Evolutionary conservation across 2,329 filamentous ascomycete species (phyloP).

Genomic region (Ceratocystis papillata): DNA sequence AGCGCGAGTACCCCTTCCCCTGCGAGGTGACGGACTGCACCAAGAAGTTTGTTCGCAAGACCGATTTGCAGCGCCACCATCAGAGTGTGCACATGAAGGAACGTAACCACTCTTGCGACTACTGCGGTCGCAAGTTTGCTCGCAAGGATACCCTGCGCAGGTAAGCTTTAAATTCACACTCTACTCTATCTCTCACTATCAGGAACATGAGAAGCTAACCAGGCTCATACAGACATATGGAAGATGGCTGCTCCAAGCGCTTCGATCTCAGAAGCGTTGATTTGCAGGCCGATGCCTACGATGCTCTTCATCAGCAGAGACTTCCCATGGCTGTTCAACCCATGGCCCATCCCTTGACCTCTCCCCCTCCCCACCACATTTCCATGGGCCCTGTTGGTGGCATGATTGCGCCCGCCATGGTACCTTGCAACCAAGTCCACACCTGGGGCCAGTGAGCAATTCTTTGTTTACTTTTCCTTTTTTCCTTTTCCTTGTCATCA

Average conservation of each 20-base stretch:
- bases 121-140: conserved; percentile 61
- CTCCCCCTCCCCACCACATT: conserved; percentile 10
- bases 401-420: conserved; percentile 15
- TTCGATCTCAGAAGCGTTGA: conserved; percentile 48
- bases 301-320: conserved; percentile 23
- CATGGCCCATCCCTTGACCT: conserved; percentile 15
- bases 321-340: conserved; percentile 11
- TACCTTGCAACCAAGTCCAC: conserved; percentile 15
- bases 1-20: conserved; percentile 57
- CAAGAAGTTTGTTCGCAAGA: conserved; percentile 71
- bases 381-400: conserved; percentile 15
- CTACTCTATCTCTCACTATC: too few species aligned
- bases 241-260: conserved; percentile 62
- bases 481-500: background rate
- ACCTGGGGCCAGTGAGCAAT: conserved; percentile 13
- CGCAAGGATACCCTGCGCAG: conserved; percentile 74
- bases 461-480: background rate
- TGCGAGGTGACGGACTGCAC: conserved; percentile 56
- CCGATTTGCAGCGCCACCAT: conserved; percentile 57
- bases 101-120: conserved; percentile 57
- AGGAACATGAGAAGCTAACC: conserved; percentile 6
- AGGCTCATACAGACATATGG: conserved; percentile 50
- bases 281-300: conserved; percentile 31
- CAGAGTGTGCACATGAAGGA: conserved; percentile 64
- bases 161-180: conserved; percentile 37